Percentiles rank a stretch among this genome's conserved stretches.
Conservation (phyloP, 1,284 basidiomycete species). For the Peniophora sp. region DNA sequence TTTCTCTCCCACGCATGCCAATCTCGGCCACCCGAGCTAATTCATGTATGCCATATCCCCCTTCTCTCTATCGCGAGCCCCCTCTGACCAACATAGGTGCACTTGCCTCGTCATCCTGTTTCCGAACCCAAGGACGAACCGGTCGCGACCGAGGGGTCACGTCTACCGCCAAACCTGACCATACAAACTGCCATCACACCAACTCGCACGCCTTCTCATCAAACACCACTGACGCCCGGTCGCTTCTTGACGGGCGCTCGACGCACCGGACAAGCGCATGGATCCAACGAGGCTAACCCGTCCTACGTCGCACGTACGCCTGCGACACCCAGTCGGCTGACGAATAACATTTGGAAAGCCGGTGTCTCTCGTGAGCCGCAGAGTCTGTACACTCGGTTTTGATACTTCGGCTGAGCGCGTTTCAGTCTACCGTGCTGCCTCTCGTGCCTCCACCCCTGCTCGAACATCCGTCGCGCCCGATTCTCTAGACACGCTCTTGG, state of each 20-base stretch:
- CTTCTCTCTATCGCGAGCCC: neutral
- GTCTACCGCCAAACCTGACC: neutral
- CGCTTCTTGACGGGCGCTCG: no score
- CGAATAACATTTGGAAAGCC: neutral
- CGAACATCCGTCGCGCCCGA: neutral
- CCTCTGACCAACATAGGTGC: neutral
- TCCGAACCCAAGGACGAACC: neutral
- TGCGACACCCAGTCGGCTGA: neutral
- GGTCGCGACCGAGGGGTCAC: neutral
- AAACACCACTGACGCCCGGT: neutral
- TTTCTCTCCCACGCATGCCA: neutral
- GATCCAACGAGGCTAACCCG: no score
- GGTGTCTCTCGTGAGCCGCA: neutral
- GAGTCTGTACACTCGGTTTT: neutral
- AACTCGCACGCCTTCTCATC: neutral
- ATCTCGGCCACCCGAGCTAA: neutral
- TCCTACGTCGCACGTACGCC: neutral
- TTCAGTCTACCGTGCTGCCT: neutral
- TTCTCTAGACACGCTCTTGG: constrained; percentile 6
- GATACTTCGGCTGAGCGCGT: neutral
- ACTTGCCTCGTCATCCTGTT: neutral
- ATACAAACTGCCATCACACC: neutral
- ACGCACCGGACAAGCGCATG: no score
- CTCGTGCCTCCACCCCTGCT: neutral
- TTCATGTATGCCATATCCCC: neutral